These are phyloP conservation scores for Skeletonema grethae DNA, from an alignment of 108 stramenopile species.

Conservation along the genomic window DNA sequence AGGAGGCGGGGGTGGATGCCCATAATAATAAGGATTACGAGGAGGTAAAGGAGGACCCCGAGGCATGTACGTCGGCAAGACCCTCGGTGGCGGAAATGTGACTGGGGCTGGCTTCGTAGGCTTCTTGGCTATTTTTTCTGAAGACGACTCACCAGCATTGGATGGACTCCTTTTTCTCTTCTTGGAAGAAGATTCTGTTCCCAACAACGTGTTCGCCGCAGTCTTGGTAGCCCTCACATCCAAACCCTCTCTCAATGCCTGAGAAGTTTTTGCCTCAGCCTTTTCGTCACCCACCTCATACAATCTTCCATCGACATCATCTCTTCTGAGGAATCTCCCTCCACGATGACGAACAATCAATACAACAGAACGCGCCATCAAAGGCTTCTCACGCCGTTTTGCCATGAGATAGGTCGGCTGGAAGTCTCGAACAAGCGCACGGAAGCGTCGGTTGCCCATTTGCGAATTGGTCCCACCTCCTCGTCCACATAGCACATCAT, in stretches of 20 bases:
- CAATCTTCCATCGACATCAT: constrained; percentile 73
- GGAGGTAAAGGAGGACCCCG: constrained; percentile 1
- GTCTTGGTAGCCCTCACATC: constrained; percentile 86
- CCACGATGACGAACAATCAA: constrained; percentile 82
- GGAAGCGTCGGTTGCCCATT: constrained; percentile 84
- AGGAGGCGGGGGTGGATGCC: constrained; percentile 7
- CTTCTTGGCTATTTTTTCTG: background rate
- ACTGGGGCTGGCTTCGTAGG: constrained; percentile 10
- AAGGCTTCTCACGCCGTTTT: constrained; percentile 81
- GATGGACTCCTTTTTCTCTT: constrained; percentile 3
- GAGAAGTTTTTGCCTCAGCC: constrained; percentile 89
- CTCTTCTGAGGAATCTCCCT: constrained; percentile 79
- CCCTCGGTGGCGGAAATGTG: background rate
- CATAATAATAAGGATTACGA: background rate
- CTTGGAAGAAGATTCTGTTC: constrained; percentile 29
- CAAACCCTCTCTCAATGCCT: constrained; percentile 84
- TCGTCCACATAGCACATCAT: constrained; percentile 84
- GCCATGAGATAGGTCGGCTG: constrained; percentile 88
- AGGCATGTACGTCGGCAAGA: background rate
- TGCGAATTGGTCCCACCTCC: constrained; percentile 90
- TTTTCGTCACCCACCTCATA: constrained; percentile 88
- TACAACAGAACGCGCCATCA: constrained; percentile 83
- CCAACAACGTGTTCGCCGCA: constrained; percentile 49
- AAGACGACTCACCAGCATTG: background rate
- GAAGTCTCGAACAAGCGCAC: constrained; percentile 82